phyloP scores from a whole-genome alignment of 768 basidiomycete genomes.

The Tephrocybe rancida region DNA sequence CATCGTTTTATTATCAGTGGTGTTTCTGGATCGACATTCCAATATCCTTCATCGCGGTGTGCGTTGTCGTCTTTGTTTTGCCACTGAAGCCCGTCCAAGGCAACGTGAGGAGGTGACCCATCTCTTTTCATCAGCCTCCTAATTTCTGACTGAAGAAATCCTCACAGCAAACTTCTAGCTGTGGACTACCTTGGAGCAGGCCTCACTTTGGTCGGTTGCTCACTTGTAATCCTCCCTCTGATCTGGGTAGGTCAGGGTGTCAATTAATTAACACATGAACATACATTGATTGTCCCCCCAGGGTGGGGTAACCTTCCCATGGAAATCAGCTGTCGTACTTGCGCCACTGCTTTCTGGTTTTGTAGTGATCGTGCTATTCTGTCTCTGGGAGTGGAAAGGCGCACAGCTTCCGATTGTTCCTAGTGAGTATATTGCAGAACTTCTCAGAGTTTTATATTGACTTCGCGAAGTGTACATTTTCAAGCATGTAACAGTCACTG shows the following conservation, averaged over 20 bases:
- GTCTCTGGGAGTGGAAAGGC: constrained; percentile 73
- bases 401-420: constrained; percentile 75
- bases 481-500: constrained; percentile 62
- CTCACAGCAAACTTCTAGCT: constrained; percentile 57
- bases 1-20: constrained; percentile 45
- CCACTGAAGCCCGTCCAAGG: constrained; percentile 74
- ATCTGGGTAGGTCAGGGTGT: constrained; percentile 64
- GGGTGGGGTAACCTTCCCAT: constrained; percentile 76
- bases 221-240: constrained; percentile 67
- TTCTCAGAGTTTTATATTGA: neutral
- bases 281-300: constrained; percentile 20
- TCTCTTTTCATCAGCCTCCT: neutral
- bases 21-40: constrained; percentile 78
- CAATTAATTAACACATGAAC: neutral
- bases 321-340: constrained; percentile 68
- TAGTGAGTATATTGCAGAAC: constrained; percentile 41
- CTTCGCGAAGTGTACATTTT: constrained; percentile 67
- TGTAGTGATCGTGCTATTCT: constrained; percentile 56
- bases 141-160: too few relatives aligned
- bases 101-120: constrained; percentile 46
- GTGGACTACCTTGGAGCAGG: constrained; percentile 65
- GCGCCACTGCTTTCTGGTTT: constrained; percentile 60
- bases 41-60: constrained; percentile 51
- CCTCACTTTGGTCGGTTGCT: constrained; percentile 61
- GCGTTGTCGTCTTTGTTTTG: constrained; percentile 60